Percentiles rank a stretch among this genome's conserved stretches.
Conservation (phyloP, 176 grass and related monocot genomes). For the Eleusine indica region DNA sequence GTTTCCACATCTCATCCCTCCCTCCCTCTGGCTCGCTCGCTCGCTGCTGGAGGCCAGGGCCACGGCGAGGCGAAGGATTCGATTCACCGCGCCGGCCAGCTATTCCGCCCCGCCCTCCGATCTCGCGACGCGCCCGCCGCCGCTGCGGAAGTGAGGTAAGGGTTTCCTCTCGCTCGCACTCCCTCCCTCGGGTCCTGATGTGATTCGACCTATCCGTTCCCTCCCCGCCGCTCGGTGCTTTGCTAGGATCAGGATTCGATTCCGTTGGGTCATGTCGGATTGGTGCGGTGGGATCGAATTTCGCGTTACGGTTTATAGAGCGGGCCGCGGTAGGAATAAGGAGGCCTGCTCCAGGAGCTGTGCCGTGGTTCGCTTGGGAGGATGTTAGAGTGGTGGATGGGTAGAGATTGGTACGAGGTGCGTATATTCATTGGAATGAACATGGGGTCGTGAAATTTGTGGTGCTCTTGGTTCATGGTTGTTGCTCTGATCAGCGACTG, state of each 20-base stretch:
- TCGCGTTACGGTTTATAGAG: not conserved
- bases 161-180: not conserved
- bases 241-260: conserved; percentile 9
- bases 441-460: not conserved
- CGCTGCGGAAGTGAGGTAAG: conserved; percentile 7
- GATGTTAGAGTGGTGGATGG: not conserved
- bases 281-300: not conserved
- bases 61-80: not conserved
- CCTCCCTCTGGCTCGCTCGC: not conserved
- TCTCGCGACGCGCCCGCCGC: not conserved
- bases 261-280: not conserved
- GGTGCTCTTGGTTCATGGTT: not conserved
- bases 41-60: not conserved
- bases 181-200: not conserved
- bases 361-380: not conserved
- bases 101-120: not conserved
- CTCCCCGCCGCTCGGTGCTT: not conserved
- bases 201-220: not conserved
- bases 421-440: too few species aligned
- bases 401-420: not conserved
- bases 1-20: not conserved
- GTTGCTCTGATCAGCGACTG: not conserved
- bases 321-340: not conserved
- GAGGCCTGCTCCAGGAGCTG: not conserved
- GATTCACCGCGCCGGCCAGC: not conserved